Evolutionary conservation across 2,329 filamentous ascomycete species (phyloP).

Genomic region (Phoma sp.): DNA sequence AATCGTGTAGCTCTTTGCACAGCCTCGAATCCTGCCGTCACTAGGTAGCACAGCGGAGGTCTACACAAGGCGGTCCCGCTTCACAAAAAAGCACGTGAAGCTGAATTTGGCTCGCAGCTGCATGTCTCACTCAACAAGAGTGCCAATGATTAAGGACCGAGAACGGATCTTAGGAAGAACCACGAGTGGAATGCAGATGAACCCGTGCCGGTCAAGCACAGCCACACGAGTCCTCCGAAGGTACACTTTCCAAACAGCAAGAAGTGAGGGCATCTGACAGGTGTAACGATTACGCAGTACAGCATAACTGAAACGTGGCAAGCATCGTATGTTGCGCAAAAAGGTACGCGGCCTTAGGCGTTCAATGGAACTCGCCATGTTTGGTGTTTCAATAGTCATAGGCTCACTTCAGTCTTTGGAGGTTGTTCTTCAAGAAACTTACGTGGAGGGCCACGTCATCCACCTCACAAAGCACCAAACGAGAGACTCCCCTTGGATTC

Average conservation of each 20-base stretch:
- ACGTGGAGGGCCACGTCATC: not conserved
- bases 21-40: conserved; percentile 11
- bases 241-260: not conserved
- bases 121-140: not conserved
- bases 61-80: not conserved
- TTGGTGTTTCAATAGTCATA: not conserved
- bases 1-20: conserved; percentile 2
- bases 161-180: not conserved
- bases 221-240: not conserved
- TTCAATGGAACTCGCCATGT: not conserved
- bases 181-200: not conserved
- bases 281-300: not conserved
- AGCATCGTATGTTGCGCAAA: not conserved
- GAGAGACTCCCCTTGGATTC: too few species aligned
- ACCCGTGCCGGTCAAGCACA: not conserved
- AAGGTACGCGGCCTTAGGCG: conserved; percentile 1
- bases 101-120: not conserved
- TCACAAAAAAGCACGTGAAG: not conserved
- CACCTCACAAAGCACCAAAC: not conserved
- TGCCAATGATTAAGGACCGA: too few species aligned
- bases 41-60: not conserved
- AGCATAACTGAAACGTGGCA: not conserved
- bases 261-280: not conserved
- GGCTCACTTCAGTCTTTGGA: not conserved
- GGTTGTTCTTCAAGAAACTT: not conserved